Percentiles rank a stretch among this genome's conserved stretches.
phyloP scores from a whole-genome alignment of 1,284 basidiomycete genomes.

The Leccinum solheimii region DNA sequence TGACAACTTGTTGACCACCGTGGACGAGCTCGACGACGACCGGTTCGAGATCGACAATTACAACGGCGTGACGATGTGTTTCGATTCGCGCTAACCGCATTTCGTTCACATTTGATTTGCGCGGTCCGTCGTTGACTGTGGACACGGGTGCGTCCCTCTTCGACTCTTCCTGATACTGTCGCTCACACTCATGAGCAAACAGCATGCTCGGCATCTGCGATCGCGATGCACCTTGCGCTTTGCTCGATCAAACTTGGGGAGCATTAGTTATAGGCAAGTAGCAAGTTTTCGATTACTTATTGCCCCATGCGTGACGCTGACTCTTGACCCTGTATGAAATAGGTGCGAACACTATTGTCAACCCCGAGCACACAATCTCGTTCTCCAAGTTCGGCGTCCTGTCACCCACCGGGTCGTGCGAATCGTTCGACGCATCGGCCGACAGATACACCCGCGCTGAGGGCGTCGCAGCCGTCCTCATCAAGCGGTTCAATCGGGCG shows the following conservation, averaged over 20 bases:
- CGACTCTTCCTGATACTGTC: too few species aligned
- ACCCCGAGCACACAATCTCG: constrained; percentile 30
- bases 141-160: constrained; percentile 25
- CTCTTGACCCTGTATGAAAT: neutral
- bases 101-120: constrained; percentile 46
- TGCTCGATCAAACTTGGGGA: too few species aligned
- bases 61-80: constrained; percentile 31
- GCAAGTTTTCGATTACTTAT: too few species aligned
- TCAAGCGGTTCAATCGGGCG: constrained; percentile 33
- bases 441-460: constrained; percentile 42
- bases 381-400: constrained; percentile 40
- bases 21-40: constrained; percentile 31
- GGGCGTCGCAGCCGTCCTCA: constrained; percentile 30
- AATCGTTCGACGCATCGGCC: constrained; percentile 49
- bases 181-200: too few species aligned
- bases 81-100: neutral
- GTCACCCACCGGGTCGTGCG: constrained; percentile 46
- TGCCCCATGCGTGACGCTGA: constrained; percentile 13
- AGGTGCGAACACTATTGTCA: constrained; percentile 28
- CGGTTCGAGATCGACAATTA: constrained; percentile 29
- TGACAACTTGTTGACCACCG: constrained; percentile 30
- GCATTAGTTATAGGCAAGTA: too few species aligned
- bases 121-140: constrained; percentile 46
- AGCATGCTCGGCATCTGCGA: too few species aligned
- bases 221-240: too few species aligned